Base-by-base conservation (phyloP, 352 stramenopile genomes). In the Elongisporangium prolatum region DNA sequence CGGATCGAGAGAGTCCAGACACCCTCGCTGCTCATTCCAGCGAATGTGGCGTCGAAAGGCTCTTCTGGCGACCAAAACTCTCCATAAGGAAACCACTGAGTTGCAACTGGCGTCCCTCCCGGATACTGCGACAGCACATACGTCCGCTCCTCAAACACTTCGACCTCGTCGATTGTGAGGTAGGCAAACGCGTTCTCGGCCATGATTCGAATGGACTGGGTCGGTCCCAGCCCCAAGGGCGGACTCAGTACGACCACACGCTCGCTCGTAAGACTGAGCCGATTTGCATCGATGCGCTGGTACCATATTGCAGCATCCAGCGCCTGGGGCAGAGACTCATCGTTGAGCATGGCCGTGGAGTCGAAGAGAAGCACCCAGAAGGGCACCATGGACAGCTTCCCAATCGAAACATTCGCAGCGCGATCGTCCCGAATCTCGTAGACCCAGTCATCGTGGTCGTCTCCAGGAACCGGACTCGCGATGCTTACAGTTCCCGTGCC, bases 301-400 rank as follows among this genome's bases (percentile, higher is more conserved):
- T 59, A 68, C 71, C 82, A 93, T 21, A 77, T 71, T 10, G 82
- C 70, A 2, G 68, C 66, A 5, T 68, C 61, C 16, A 77, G 69
- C 4, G 80, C 77, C 20, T 86, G 75, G 0, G 69, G 50, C n/a
- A 92, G 77, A 21, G 54, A 77, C 21, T 92, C 81, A 47, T 90
- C 63, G 38, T 82, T 65, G 68, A 89, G 71, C 16, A 77, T 51
- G 5, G 83, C 59, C 0, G 70, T 64, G 22, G 71, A 65, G n/a
- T 91, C 80, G 48, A 88, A 92, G 4, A 95, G 61, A 58, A 93
- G 63, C 28, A 93, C 69, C 76, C 83, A 95, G 51, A 86, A 91
- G 11, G 86, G 86, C 22, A 89, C 86, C 70, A 93, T 89, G 10
- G 71, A 71, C 20, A 75, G 40, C 16, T 78, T 60, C 0, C 61